A percentile compares a stretch with the other conserved stretches of the same genome.
Conservation (phyloP, 306 rosid species). For the Dalbergia oliveri region DNA sequence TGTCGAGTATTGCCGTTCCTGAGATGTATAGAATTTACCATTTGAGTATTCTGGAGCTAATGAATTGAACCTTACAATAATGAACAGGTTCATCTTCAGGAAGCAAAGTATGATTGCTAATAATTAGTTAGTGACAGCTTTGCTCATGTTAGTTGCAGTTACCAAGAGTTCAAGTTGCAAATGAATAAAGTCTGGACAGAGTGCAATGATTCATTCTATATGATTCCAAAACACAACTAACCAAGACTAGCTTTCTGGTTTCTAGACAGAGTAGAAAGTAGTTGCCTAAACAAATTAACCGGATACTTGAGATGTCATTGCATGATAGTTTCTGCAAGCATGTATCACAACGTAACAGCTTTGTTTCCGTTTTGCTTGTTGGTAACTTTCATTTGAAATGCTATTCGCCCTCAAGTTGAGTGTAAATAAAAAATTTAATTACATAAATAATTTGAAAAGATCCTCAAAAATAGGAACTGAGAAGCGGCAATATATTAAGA, state of each 20-base stretch:
- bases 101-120: slow-evolving; percentile 5
- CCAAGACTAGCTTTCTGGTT: slow-evolving; percentile 2
- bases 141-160: slow-evolving; percentile 18
- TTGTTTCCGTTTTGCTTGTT: slow-evolving; percentile 1
- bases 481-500: neutral
- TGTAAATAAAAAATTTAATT: neutral
- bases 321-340: neutral
- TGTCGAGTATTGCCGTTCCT: neutral
- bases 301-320: neutral
- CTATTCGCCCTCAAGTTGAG: no score
- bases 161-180: neutral
- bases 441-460: neutral
- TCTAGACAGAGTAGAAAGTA: slow-evolving; percentile 1
- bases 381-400: neutral
- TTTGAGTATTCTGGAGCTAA: slow-evolving; percentile 16
- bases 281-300: slow-evolving; percentile 19
- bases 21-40: slow-evolving; percentile 3
- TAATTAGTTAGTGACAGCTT: neutral
- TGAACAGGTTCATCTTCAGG: neutral
- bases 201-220: neutral
- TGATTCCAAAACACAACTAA: slow-evolving; percentile 1
- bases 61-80: neutral
- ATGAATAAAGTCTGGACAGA: neutral
- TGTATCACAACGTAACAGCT: neutral
- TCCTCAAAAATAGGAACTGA: neutral